These are phyloP conservation scores for Jatropha podagrica DNA, from an alignment of 441 rosid genomes.

Conservation along the genomic window DNA sequence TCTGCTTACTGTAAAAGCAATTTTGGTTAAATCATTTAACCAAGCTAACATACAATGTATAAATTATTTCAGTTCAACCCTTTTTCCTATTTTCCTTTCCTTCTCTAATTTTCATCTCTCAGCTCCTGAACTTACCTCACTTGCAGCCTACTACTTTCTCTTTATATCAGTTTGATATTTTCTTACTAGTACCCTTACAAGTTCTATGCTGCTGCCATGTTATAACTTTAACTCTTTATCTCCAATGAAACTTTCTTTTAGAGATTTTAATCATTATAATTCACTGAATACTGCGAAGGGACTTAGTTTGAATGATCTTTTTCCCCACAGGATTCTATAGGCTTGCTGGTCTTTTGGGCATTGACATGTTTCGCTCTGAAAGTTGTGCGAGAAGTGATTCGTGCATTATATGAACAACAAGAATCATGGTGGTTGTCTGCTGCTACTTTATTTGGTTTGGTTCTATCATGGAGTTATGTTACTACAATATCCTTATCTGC, in stretches of 20 bases:
- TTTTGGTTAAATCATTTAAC: not conserved
- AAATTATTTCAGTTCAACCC: not conserved
- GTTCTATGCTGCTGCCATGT: not conserved
- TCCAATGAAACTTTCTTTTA: not conserved
- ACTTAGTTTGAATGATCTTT: not conserved
- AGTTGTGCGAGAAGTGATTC: constrained; percentile 59
- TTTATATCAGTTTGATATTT: not conserved
- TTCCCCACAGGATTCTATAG: constrained; percentile 54
- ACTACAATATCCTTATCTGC: constrained; percentile 72
- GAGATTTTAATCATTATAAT: not conserved
- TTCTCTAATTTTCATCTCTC: not conserved
- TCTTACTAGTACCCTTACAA: too few relatives aligned
- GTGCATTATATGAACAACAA: constrained; percentile 46
- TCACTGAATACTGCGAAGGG: not conserved
- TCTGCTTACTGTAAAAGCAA: not conserved
- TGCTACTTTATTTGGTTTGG: constrained; percentile 44
- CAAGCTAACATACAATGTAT: not conserved
- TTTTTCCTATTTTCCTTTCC: not conserved
- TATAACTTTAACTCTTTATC: not conserved
- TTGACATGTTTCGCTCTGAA: constrained; percentile 75
- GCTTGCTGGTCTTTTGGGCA: constrained; percentile 64
- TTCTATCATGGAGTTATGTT: constrained; percentile 73
- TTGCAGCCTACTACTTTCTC: not conserved
- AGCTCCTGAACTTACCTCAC: not conserved
- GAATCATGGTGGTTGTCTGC: constrained; percentile 81